These are phyloP conservation scores for Suhomyces vadensis DNA, from an alignment of 805 yeast species.

Conservation along the genomic window DNA sequence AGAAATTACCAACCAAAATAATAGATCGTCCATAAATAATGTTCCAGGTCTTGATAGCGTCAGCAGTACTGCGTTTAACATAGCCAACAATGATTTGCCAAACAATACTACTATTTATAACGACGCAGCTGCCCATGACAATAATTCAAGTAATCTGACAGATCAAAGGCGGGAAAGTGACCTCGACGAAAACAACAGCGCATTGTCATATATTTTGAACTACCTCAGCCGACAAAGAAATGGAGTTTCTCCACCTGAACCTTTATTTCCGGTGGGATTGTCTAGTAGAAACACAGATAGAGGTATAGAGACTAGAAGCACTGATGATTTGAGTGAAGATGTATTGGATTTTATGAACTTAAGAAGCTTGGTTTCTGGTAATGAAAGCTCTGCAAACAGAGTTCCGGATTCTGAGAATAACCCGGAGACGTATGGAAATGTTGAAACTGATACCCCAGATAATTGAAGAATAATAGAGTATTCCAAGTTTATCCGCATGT, in stretches of 20 bases:
- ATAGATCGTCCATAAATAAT: constrained; percentile 30
- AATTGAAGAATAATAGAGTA: background rate
- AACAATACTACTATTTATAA: background rate
- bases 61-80: background rate
- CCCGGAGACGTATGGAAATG: background rate
- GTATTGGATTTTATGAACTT: constrained; percentile 31
- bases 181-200: constrained; percentile 9
- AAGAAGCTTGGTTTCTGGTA: constrained; percentile 24
- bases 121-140: background rate
- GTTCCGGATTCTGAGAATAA: background rate
- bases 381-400: constrained; percentile 1
- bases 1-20: background rate
- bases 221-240: constrained; percentile 19
- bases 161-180: background rate
- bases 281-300: constrained; percentile 46
- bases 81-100: constrained; percentile 10
- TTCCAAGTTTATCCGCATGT: too few species aligned
- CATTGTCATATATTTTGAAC: constrained; percentile 22
- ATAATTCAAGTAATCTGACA: background rate
- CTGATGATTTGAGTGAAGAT: constrained; percentile 11
- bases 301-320: constrained; percentile 43
- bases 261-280: constrained; percentile 48
- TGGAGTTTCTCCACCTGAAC: constrained; percentile 9
- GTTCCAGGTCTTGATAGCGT: constrained; percentile 15
- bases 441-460: background rate